Base-by-base conservation (phyloP, 1,284 basidiomycete species). In the Pterula multifida region DNA sequence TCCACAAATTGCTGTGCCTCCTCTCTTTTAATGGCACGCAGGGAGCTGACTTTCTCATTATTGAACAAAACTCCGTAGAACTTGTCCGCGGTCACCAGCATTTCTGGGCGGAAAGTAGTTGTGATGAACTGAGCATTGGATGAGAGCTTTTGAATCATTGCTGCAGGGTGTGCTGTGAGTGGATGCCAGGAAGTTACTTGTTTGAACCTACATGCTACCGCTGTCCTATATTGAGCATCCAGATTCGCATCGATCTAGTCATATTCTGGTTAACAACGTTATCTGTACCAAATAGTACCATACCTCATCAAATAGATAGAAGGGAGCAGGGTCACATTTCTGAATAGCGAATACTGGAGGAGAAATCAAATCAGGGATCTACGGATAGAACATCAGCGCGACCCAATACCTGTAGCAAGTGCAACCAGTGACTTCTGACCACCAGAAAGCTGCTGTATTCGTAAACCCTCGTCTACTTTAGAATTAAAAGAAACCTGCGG, bases 1-100 rank as follows among this genome's bases (percentile, higher is more conserved):
- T 93, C 90, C 22, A 94, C 88, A 63, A 94, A 94, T 59, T 90
- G 81, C 73, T 83, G 79, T 2, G 90, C 90, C 57, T 94, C 87
- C 58, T 89, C 88, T 45, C 82, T 73, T 56, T 79, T 83, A 65
- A 93, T 94, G 32, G 76, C 72, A 48, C 85, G 76, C 52, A 95
- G 90, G 2, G 85, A 88, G 53, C 87, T 90, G 55, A 98, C 78
- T 67, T 98, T 98, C 61, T 94, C 88, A 57, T 87, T 90, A 65
- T 95, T 92, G 70, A 98, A 98, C 54, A 96, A 71, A n/a, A 99
- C 96, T n/a, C 96, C 96, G 57, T 97, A 98, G 64, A 94, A 96
- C 62, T 94, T 91, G 65, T 96, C 91, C 0, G 94, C 93, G 1
- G 89, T 85, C 6, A 89, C 86, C 53, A 98, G 75, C 88, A 98